A percentile compares a stretch with the other conserved stretches of the same genome.
Conservation (phyloP, 2,329 filamentous ascomycete species). For the Dendryphion nanum region DNA sequence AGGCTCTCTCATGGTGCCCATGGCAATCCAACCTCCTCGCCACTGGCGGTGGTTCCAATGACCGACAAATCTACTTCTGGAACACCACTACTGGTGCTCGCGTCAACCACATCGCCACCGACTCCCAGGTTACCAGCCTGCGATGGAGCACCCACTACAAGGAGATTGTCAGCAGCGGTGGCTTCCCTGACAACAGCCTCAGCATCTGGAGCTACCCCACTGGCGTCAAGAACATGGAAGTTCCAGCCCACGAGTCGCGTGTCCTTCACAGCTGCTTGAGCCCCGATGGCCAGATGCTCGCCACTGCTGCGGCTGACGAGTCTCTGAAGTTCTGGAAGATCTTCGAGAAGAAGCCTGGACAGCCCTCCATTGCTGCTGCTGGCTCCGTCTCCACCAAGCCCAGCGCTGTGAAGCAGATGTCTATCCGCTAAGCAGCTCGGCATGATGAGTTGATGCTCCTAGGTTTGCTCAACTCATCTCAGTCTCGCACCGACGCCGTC, state of each 20-base stretch:
- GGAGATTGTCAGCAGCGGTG: constrained; percentile 95
- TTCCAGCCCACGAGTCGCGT: constrained; percentile 93
- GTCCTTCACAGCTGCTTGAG: constrained; percentile 96
- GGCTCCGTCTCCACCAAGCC: constrained; percentile 72
- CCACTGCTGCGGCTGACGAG: constrained; percentile 93
- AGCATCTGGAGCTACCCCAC: constrained; percentile 99
- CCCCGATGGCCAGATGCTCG: constrained; percentile 96
- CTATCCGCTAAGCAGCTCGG: constrained; percentile 43
- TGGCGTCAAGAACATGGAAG: constrained; percentile 94
- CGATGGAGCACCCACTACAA: constrained; percentile 97
- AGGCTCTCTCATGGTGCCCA: constrained; percentile 97
- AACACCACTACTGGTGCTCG: constrained; percentile 97
- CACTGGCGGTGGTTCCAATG: constrained; percentile 92
- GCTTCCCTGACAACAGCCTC: constrained; percentile 98
- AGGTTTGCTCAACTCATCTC: constrained; percentile 2
- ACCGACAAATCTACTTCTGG: constrained; percentile 99
- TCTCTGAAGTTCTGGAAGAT: constrained; percentile 99
- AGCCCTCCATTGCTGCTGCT: constrained; percentile 61
- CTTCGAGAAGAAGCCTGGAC: constrained; percentile 95
- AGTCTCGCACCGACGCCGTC: constrained; percentile 9
- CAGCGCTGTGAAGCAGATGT: constrained; percentile 92
- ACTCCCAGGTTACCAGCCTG: constrained; percentile 93
- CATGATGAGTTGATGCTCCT: constrained; percentile 15
- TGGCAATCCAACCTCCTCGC: constrained; percentile 98
- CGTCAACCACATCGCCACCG: constrained; percentile 98